phyloP scores from a whole-genome alignment of 2,329 filamentous ascomycete genomes.

The Pseudogymnoascus sp. region DNA sequence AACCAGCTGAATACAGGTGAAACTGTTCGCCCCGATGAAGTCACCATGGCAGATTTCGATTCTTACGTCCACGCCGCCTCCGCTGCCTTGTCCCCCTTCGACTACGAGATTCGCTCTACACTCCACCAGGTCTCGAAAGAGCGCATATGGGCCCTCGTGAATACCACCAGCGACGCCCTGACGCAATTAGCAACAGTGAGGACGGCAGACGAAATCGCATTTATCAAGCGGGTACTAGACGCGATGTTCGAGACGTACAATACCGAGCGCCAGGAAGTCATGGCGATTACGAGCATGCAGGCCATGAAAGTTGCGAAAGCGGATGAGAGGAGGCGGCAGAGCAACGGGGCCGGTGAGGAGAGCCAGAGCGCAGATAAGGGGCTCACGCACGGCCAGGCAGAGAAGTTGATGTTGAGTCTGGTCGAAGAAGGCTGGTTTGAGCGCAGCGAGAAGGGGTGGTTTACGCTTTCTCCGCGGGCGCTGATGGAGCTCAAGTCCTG shows the following conservation, averaged over 20 bases:
- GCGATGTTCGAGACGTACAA: conserved; percentile 90
- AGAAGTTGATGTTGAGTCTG: conserved; percentile 60
- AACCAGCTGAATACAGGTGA: conserved; percentile 30
- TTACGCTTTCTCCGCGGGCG: conserved; percentile 64
- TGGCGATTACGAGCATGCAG: conserved; percentile 74
- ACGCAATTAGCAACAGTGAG: conserved; percentile 82
- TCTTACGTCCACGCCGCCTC: conserved; percentile 64
- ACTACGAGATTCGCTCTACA: conserved; percentile 76
- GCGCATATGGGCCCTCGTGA: conserved; percentile 76
- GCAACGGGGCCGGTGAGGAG: conserved; percentile 18
- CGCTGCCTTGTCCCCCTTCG: conserved; percentile 65
- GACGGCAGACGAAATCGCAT: conserved; percentile 76
- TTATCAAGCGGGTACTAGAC: conserved; percentile 79
- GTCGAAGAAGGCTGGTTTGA: conserved; percentile 80
- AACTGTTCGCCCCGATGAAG: conserved; percentile 46
- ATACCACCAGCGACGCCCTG: conserved; percentile 74
- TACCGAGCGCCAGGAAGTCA: conserved; percentile 66
- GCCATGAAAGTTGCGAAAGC: conserved; percentile 63
- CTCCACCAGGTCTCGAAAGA: conserved; percentile 58
- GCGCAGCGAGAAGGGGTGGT: conserved; percentile 62
- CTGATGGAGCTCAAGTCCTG: conserved; percentile 79
- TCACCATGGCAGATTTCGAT: conserved; percentile 60
- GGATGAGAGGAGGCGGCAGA: conserved; percentile 24
- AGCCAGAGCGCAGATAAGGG: conserved; percentile 39
- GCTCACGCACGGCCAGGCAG: conserved; percentile 69